These are phyloP conservation scores for Clavulina sp. DNA, from an alignment of 768 basidiomycete species.

Conservation along the genomic window DNA sequence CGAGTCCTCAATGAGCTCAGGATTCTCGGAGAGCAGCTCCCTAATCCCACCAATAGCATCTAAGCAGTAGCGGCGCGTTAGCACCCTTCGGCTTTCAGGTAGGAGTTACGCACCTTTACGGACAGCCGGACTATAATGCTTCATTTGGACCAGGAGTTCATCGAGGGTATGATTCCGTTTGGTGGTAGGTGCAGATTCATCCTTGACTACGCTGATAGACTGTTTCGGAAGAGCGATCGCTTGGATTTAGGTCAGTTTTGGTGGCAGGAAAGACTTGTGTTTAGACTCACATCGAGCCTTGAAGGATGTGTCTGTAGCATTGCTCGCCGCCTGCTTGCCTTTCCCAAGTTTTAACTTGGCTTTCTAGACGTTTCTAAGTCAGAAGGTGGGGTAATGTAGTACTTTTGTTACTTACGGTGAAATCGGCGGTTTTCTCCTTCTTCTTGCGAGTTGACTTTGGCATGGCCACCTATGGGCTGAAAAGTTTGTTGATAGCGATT, in stretches of 20 bases:
- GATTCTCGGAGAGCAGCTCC: conserved; percentile 51
- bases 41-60: conserved; percentile 59
- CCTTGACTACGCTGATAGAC: conserved; percentile 45
- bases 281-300: conserved; percentile 65
- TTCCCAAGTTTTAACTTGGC: conserved; percentile 93
- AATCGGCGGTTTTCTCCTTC: conserved; percentile 78
- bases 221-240: conserved; percentile 84
- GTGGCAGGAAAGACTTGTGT: neutral
- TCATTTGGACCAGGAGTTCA: conserved; percentile 59
- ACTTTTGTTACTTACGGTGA: conserved; percentile 34
- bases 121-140: conserved; percentile 65
- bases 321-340: conserved; percentile 63
- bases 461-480: too few species aligned
- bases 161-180: conserved; percentile 55
- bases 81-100: too few species aligned
- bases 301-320: conserved; percentile 92
- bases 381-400: neutral
- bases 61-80: conserved; percentile 15
- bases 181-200: conserved; percentile 46
- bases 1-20: conserved; percentile 32
- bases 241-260: conserved; percentile 18
- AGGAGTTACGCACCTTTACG: conserved; percentile 38
- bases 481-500: too few species aligned
- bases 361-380: conserved; percentile 39
- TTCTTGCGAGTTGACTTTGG: conserved; percentile 78